These are phyloP conservation scores for Neurospora cerealis DNA, from an alignment of 495 filamentous ascomycete species.

Conservation along the genomic window DNA sequence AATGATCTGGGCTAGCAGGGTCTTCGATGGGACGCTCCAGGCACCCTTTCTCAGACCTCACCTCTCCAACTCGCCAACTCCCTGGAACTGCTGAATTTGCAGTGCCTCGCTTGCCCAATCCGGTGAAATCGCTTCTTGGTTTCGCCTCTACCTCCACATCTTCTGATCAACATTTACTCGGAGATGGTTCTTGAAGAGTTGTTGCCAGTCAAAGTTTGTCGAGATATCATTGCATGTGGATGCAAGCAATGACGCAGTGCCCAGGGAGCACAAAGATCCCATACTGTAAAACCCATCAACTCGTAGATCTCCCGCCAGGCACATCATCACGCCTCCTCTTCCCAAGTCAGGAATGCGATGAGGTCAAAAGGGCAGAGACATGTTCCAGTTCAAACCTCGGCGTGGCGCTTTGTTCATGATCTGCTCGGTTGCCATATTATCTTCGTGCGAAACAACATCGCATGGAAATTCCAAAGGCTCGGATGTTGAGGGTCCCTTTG, in stretches of 20 bases:
- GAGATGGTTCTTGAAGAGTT: not conserved
- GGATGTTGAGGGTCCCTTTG: not conserved
- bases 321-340: not conserved
- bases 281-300: not conserved
- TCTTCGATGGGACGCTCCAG: not conserved
- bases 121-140: not conserved
- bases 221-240: not conserved
- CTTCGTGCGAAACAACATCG: not conserved
- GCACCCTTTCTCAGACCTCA: not conserved
- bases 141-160: not conserved
- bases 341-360: not conserved
- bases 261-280: not conserved
- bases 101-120: not conserved
- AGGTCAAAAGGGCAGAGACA: not conserved
- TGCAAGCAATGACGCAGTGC: not conserved
- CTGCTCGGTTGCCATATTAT: not conserved
- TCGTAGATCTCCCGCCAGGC: not conserved
- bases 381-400: not conserved
- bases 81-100: not conserved
- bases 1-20: not conserved
- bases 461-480: not conserved
- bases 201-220: not conserved
- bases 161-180: not conserved
- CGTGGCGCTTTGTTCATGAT: not conserved
- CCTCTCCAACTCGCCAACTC: not conserved